Percentiles rank a stretch among this genome's conserved stretches.
These are phyloP conservation scores for Pistacia vera DNA, from an alignment of 345 rosid species.

Conservation along the genomic window DNA sequence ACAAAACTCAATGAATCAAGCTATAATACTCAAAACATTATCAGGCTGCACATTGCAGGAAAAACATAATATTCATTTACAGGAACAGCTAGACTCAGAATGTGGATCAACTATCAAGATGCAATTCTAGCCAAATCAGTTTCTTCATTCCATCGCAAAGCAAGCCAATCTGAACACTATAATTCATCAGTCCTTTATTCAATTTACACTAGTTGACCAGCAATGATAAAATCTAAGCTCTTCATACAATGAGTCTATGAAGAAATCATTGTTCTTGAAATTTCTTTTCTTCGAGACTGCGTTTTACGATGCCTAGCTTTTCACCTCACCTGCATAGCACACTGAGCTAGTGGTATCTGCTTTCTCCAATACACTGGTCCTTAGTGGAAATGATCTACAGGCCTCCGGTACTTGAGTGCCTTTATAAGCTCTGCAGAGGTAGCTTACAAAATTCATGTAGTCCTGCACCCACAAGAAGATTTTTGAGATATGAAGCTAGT, in stretches of 20 bases:
- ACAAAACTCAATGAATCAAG: background rate
- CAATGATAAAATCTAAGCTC: background rate
- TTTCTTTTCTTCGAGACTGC: background rate
- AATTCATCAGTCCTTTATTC: background rate
- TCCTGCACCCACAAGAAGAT: constrained; percentile 39
- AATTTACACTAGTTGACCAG: background rate
- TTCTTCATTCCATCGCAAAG: constrained; percentile 3
- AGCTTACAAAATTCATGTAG: constrained; percentile 44
- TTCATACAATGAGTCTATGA: background rate
- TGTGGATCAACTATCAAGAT: background rate
- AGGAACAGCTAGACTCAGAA: background rate
- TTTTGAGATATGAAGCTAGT: background rate
- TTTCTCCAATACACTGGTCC: constrained; percentile 3
- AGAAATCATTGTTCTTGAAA: constrained; percentile 6
- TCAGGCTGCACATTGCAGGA: background rate
- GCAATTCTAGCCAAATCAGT: constrained; percentile 6
- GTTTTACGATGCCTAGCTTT: background rate
- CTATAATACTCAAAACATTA: background rate
- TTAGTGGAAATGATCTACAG: constrained; percentile 31
- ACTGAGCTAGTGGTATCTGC: constrained; percentile 16
- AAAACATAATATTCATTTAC: background rate
- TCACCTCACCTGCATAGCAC: constrained; percentile 25
- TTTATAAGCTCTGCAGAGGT: constrained; percentile 61
- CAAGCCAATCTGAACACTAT: constrained; percentile 16
- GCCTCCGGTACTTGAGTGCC: constrained; percentile 53